phyloP scores from a whole-genome alignment of 106 monocot genomes.

The Dendrobium nobile region DNA sequence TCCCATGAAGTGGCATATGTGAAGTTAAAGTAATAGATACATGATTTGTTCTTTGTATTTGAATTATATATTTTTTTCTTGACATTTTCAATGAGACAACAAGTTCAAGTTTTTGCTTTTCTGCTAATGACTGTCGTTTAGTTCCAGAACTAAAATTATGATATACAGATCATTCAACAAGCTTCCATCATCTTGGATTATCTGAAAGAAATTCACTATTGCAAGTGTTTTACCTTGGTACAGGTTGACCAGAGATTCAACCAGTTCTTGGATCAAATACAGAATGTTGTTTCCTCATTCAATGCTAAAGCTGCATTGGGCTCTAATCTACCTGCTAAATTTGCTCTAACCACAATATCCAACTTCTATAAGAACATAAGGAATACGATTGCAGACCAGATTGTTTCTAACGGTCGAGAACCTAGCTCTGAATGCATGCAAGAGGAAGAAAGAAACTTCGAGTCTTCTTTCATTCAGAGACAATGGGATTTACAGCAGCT shows the following conservation, averaged over 20 bases:
- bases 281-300: slow-evolving; percentile 32
- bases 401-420: slow-evolving; percentile 15
- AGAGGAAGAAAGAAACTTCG: slow-evolving; percentile 35
- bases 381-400: slow-evolving; percentile 36
- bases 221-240: not conserved
- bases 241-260: slow-evolving; percentile 67
- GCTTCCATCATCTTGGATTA: too few species aligned
- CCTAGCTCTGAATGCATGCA: slow-evolving; percentile 11
- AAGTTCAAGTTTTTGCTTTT: too few species aligned
- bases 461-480: slow-evolving; percentile 54
- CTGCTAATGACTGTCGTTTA: too few species aligned
- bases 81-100: too few species aligned
- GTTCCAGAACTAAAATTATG: too few species aligned
- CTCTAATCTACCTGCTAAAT: slow-evolving; percentile 18
- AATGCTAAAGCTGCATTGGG: slow-evolving; percentile 17
- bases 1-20: too few species aligned
- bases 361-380: slow-evolving; percentile 38
- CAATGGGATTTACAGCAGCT: slow-evolving; percentile 48
- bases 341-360: slow-evolving; percentile 37
- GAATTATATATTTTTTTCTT: too few species aligned
- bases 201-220: not conserved
- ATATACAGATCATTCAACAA: too few species aligned
- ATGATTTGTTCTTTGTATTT: too few species aligned
- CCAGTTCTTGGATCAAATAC: slow-evolving; percentile 23
- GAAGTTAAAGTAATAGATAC: too few species aligned